Conservation (phyloP, 768 basidiomycete genomes). For the Megacollybia marginata region DNA sequence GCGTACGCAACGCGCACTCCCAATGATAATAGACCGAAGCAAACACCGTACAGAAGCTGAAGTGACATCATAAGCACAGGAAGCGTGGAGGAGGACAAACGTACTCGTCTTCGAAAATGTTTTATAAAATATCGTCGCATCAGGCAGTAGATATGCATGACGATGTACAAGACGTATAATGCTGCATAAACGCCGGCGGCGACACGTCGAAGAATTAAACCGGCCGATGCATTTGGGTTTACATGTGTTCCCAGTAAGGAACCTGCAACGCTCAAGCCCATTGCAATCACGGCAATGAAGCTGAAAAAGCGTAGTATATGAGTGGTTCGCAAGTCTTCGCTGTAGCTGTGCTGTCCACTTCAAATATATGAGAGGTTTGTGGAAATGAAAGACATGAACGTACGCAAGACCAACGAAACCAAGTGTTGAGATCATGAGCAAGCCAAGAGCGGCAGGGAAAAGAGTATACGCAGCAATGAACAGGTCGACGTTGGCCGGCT, state of each 20-base stretch:
- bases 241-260: constrained; percentile 35
- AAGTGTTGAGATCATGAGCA: constrained; percentile 33
- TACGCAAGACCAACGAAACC: constrained; percentile 48
- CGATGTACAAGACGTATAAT: constrained; percentile 30
- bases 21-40: constrained; percentile 52
- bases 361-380: constrained; percentile 15
- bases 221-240: constrained; percentile 22
- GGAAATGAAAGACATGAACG: constrained; percentile 11
- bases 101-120: constrained; percentile 37
- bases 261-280: constrained; percentile 38
- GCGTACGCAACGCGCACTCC: constrained; percentile 51
- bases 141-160: constrained; percentile 34
- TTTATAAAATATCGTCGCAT: constrained; percentile 38
- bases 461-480: constrained; percentile 48
- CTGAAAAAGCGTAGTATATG: constrained; percentile 29
- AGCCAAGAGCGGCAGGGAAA: constrained; percentile 33
- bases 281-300: constrained; percentile 27
- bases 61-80: constrained; percentile 1
- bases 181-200: constrained; percentile 35
- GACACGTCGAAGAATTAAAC: constrained; percentile 34
- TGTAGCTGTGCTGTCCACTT: constrained; percentile 46
- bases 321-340: constrained; percentile 37
- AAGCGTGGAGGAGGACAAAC: constrained; percentile 8
- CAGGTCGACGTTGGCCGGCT: constrained; percentile 33
- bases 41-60: constrained; percentile 51